A percentile compares a stretch with the other conserved stretches of the same genome.
These are phyloP conservation scores for Globisporangium recalcitrans DNA, from an alignment of 352 stramenopile species.

Conservation along the genomic window DNA sequence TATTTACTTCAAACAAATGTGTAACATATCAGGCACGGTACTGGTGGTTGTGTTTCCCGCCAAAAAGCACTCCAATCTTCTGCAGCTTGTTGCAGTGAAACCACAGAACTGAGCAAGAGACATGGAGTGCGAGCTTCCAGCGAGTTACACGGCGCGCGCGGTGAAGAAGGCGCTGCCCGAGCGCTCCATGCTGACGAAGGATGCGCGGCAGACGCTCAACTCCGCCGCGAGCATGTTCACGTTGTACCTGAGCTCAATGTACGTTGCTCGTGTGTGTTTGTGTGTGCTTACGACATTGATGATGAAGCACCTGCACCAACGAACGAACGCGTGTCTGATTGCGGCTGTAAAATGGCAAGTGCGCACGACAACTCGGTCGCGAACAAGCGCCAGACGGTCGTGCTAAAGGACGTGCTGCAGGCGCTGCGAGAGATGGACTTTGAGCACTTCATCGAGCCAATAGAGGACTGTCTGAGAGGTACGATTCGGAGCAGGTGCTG, in stretches of 20 bases:
- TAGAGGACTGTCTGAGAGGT: constrained; percentile 72
- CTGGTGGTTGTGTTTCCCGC: not conserved
- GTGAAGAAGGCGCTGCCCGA: constrained; percentile 68
- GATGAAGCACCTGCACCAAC: not conserved
- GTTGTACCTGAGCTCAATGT: constrained; percentile 70
- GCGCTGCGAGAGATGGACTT: constrained; percentile 74
- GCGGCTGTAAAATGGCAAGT: constrained; percentile 18
- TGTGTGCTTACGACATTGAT: not conserved
- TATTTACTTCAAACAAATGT: not conserved
- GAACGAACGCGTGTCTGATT: not conserved
- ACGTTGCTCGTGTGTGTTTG: constrained; percentile 9
- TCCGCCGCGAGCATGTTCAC: constrained; percentile 73
- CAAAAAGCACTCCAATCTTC: no score
- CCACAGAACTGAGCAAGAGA: not conserved
- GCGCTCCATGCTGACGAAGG: constrained; percentile 59
- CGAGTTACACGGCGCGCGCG: constrained; percentile 58
- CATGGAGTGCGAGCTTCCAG: constrained; percentile 70
- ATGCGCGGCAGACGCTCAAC: constrained; percentile 66
- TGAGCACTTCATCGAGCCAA: constrained; percentile 62
- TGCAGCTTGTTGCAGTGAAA: not conserved
- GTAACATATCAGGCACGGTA: not conserved
- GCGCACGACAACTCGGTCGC: constrained; percentile 57
- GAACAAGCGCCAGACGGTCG: constrained; percentile 76
- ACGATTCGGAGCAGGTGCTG: not conserved
- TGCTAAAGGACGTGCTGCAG: constrained; percentile 65